phyloP scores from a whole-genome alignment of 805 yeast species.

The Spathaspora hagerdaliae region DNA sequence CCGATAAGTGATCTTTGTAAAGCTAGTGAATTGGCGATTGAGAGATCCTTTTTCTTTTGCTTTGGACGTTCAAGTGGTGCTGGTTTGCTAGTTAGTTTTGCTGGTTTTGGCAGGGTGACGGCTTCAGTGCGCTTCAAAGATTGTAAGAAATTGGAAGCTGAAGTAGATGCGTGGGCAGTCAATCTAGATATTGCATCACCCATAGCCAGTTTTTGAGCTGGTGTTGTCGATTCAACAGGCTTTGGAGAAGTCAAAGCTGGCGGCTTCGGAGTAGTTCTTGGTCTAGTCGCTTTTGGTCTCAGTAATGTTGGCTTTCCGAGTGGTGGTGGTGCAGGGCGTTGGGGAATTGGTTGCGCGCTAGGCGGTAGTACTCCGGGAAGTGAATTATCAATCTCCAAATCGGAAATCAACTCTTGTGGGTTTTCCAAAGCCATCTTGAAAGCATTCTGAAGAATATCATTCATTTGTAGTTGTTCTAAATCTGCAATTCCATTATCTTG shows the following conservation, averaged over 20 bases:
- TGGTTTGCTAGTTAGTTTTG: background rate
- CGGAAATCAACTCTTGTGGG: conserved; percentile 43
- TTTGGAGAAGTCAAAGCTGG: background rate
- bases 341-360: background rate
- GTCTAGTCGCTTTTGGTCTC: background rate
- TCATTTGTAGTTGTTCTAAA: conserved; percentile 55
- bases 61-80: background rate
- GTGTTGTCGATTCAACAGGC: background rate
- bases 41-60: conserved; percentile 26
- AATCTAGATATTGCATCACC: background rate
- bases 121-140: background rate
- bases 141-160: background rate
- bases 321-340: background rate
- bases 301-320: background rate
- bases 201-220: background rate
- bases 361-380: background rate
- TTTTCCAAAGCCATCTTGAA: conserved; percentile 71
- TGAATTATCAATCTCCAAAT: conserved; percentile 26
- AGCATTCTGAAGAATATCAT: conserved; percentile 73
- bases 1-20: conserved; percentile 46
- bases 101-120: background rate
- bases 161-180: background rate
- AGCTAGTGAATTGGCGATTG: conserved; percentile 61
- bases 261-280: background rate
- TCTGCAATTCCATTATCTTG: conserved; percentile 32